Evolutionary conservation across 345 rosid genomes (phyloP), one percentile per base, ranked within the genome.

Genomic region (Salix exigua): DNA sequence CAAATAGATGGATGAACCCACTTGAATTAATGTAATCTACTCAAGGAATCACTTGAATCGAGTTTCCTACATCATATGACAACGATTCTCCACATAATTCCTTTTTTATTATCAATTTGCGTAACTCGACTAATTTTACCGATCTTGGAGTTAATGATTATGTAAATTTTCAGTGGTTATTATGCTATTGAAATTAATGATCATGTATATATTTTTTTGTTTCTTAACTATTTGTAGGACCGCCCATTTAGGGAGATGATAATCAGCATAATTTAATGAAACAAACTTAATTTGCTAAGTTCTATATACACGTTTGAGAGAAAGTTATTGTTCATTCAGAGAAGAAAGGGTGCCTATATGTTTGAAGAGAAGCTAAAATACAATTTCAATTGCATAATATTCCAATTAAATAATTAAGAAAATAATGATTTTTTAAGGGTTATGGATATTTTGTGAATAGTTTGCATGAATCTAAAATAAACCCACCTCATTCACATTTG

Each of bases 1-100:
- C 14, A 37, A 66, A 66, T 10, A 66, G 38, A 72, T 6, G 17
- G 48, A 66, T 50, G 55, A 37, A 25, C 55, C 75, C 80, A 77
- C 71, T 63, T 53, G 63, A 42, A 60, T 35, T 26, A 61, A 62
- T 23, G 12, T 71, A 17, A 44, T 23, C n/a, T 8, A 53, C 63
- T 18, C 67, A 55, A 55, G 2, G 28, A 18, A 18, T 75, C 73
- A 75, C 73, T 55, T 67, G 28, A 7, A 40, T 38, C n/a, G n/a
- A 31, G 19, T 73, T 46, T 23, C 30, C 11, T 18, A 33, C 33
- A 55, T 70, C 30, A 70, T 71, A 38, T 50, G 70, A 68, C 55
- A 75, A 73, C 78, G 74, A 79, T 79, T 79, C 81, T 70, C 72
- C 81, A 44, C 85, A 48, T 73, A 66, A 68, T 35, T 40, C 31